A percentile compares a stretch with the other conserved stretches of the same genome.
Evolutionary conservation across 225 moss, liverwort and hornwort species (phyloP).

Genomic region (Anthoceros angustus): DNA sequence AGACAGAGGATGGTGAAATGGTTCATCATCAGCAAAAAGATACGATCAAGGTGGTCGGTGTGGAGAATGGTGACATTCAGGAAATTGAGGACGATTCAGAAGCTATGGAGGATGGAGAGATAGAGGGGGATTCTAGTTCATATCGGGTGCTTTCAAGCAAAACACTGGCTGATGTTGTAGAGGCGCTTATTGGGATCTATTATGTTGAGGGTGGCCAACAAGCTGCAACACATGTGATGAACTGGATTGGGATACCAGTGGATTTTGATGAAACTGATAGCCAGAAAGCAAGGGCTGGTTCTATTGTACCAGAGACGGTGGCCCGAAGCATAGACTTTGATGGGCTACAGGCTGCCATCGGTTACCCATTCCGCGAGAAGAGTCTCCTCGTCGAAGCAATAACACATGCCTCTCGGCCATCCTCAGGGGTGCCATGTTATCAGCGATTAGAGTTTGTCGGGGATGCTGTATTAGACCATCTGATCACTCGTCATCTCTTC

Average conservation of each 20-base stretch:
- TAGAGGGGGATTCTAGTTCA: constrained; percentile 95
- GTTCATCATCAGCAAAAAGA: constrained; percentile 26
- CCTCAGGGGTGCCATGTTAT: constrained; percentile 95
- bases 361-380: constrained; percentile 64
- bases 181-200: constrained; percentile 93
- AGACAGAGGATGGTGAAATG: constrained; percentile 27
- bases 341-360: constrained; percentile 58
- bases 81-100: constrained; percentile 40
- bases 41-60: constrained; percentile 25
- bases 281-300: constrained; percentile 65
- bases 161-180: constrained; percentile 95
- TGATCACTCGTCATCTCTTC: constrained; percentile 77
- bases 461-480: constrained; percentile 90
- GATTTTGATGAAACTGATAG: constrained; percentile 78
- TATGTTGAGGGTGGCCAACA: constrained; percentile 92
- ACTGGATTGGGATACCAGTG: constrained; percentile 97
- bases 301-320: constrained; percentile 76
- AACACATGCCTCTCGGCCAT: constrained; percentile 94
- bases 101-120: constrained; percentile 97
- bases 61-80: constrained; percentile 26
- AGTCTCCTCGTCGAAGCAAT: constrained; percentile 95
- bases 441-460: constrained; percentile 97
- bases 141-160: constrained; percentile 99
- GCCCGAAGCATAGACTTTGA: constrained; percentile 72
- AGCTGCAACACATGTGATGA: constrained; percentile 94